Evolutionary conservation across 2,329 filamentous ascomycete species (phyloP).

Genomic region (Pseudogymnoascus sp.): DNA sequence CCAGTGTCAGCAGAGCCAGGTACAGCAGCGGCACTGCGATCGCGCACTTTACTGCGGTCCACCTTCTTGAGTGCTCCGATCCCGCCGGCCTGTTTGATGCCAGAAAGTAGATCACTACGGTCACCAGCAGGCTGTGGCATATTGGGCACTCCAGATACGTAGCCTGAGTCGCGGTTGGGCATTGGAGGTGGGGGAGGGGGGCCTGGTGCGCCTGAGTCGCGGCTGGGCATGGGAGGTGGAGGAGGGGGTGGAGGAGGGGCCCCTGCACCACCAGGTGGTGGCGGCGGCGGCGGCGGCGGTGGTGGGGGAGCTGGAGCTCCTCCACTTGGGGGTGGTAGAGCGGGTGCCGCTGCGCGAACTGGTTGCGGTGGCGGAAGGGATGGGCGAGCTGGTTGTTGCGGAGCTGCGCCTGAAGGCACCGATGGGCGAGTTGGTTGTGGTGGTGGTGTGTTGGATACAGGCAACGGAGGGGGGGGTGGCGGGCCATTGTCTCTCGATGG

Average conservation of each 20-base stretch:
- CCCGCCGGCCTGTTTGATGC: conserved; percentile 65
- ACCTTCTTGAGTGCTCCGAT: conserved; percentile 69
- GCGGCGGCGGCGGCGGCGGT: conserved; percentile 32
- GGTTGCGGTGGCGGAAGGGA: conserved; percentile 33
- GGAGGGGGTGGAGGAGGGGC: conserved; percentile 35
- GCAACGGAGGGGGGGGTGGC: conserved; percentile 25
- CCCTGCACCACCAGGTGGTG: conserved; percentile 27
- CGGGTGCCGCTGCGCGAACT: conserved; percentile 27
- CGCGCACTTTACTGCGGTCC: conserved; percentile 59
- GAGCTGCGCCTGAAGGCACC: conserved; percentile 23
- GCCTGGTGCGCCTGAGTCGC: conserved; percentile 36
- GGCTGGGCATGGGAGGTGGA: conserved; percentile 34
- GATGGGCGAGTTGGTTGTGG: conserved; percentile 34
- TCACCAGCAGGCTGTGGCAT: conserved; percentile 37
- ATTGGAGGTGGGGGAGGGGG: conserved; percentile 47
- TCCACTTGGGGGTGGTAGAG: conserved; percentile 32
- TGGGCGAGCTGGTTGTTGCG: conserved; percentile 24
- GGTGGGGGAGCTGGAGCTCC: conserved; percentile 25
- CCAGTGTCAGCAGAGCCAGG: conserved; percentile 44
- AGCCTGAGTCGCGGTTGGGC: conserved; percentile 52
- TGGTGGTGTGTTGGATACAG: conserved; percentile 1
- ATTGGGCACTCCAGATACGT: conserved; percentile 47
- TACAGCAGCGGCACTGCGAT: conserved; percentile 60
- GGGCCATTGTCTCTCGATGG: conserved; percentile 32
- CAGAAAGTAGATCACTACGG: conserved; percentile 58